Evolutionary conservation across 179 eudicot genomes (phyloP), one percentile per base, ranked within the genome.

Genomic region (Pouteria campechiana): DNA sequence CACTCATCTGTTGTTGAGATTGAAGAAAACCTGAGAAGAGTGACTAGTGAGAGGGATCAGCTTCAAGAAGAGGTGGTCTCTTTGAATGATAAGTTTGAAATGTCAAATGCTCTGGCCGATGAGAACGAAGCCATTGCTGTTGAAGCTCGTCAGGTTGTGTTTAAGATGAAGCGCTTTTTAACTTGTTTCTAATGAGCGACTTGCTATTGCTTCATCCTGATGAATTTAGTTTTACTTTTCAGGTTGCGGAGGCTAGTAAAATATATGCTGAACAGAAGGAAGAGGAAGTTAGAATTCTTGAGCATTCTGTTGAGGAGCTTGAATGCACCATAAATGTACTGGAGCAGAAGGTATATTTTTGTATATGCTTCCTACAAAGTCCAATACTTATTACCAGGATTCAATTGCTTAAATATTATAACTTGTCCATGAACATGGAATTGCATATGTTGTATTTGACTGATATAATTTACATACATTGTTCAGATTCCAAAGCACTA

Each of bases 101-200:
- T 71, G 52, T 74, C 68, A 17, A 46, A 45, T 50, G 52, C 78
- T 3, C 31, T 78, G 58, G 82, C 78, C 49, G 87, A 78, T 58
- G 87, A 74, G 58, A 78, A 78, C 45, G 81, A 78, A 68, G 87
- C 87, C 40, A 56, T 68, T 47, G 76, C 76, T 59, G 50, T 48
- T 21, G 81, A 74, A 68, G 74, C 82, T 27, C 79, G 64, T 5
- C 79, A 78, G 81, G 87, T 78, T n/a, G 70, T 27, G 53, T 44
- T 21, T 32, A 35, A 14, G 6, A 4, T 17, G 13, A 25, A 46
- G 7, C 25, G 28, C 13, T 54, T 16, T 37, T 41, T 18, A 35
- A 1, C 32, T 29, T 41, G 37, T 37, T 31, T 8, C 22, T 54
- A 12, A 7, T 33, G 17, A 17, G 3, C 10, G 8, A 14, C 40